These are phyloP conservation scores for Fusarium pininemorale DNA, from an alignment of 2,329 filamentous ascomycete species.

Conservation along the genomic window DNA sequence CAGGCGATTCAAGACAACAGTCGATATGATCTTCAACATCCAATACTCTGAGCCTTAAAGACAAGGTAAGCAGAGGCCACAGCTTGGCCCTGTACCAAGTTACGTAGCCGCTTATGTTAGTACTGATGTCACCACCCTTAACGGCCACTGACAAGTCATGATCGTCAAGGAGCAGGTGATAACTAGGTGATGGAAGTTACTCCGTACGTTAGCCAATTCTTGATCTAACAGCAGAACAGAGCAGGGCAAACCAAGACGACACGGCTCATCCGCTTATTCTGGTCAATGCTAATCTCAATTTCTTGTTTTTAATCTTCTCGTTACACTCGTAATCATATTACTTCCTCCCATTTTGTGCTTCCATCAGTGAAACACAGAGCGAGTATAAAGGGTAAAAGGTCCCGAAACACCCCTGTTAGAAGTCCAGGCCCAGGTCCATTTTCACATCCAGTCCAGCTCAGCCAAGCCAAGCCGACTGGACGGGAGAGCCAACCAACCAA, in stretches of 20 bases:
- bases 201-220: not conserved
- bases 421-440: conserved; percentile 13
- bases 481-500: conserved; percentile 26
- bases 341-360: not conserved
- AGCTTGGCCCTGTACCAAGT: conserved; percentile 3
- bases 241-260: not conserved
- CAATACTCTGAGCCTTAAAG: conserved; percentile 8
- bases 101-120: conserved; percentile 14
- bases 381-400: conserved; percentile 15
- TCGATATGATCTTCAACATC: not conserved
- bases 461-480: conserved; percentile 31
- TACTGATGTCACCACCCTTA: conserved; percentile 31
- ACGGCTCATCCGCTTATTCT: conserved; percentile 2
- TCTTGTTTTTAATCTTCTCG: not conserved
- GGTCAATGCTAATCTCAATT: not conserved
- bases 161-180: not conserved
- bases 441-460: conserved; percentile 24
- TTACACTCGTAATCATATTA: not conserved
- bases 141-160: conserved; percentile 23
- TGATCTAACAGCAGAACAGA: conserved; percentile 27
- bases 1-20: conserved; percentile 3
- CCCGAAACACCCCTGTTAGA: conserved; percentile 30
- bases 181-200: not conserved
- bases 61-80: conserved; percentile 22
- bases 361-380: conserved; percentile 22